phyloP scores from a whole-genome alignment of 768 basidiomycete genomes.

The Phlebiopsis flavidoalba region DNA sequence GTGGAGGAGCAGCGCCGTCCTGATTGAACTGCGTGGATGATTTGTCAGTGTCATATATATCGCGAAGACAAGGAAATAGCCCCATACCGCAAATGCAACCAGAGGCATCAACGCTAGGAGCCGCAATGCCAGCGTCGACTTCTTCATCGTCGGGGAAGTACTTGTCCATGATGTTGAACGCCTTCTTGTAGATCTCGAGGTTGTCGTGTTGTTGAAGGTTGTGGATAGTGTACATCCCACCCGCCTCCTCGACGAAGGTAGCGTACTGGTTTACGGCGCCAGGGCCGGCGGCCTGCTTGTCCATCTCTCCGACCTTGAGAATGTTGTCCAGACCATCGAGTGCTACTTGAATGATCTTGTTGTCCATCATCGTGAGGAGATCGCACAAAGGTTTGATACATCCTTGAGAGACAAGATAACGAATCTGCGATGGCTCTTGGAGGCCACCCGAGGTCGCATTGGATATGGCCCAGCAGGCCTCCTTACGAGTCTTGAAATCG shows the following conservation, averaged over 20 bases:
- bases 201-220: slow-evolving; percentile 99
- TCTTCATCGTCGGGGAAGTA: slow-evolving; percentile 99
- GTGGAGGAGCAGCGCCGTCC: slow-evolving; percentile 83
- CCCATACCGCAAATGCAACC: slow-evolving; percentile 71
- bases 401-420: slow-evolving; percentile 95
- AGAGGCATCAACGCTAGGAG: slow-evolving; percentile 67
- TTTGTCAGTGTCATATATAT: not conserved
- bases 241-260: slow-evolving; percentile 92
- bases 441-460: slow-evolving; percentile 98
- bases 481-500: slow-evolving; percentile 99
- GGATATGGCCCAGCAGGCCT: slow-evolving; percentile 99
- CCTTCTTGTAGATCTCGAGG: slow-evolving; percentile 99
- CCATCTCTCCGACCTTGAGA: slow-evolving; percentile 94
- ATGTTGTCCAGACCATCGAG: slow-evolving; percentile 98
- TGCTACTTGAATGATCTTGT: slow-evolving; percentile 99
- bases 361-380: slow-evolving; percentile 96
- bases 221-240: slow-evolving; percentile 98
- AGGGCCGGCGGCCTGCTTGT: slow-evolving; percentile 77
- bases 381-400: slow-evolving; percentile 99
- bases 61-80: not conserved
- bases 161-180: slow-evolving; percentile 97
- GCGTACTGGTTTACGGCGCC: slow-evolving; percentile 92
- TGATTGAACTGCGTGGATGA: slow-evolving; percentile 59
- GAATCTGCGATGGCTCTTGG: slow-evolving; percentile 94
- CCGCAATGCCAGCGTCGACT: slow-evolving; percentile 73